Base-by-base conservation (phyloP, 352 stramenopile genomes). In the Pythium brachiatum region DNA sequence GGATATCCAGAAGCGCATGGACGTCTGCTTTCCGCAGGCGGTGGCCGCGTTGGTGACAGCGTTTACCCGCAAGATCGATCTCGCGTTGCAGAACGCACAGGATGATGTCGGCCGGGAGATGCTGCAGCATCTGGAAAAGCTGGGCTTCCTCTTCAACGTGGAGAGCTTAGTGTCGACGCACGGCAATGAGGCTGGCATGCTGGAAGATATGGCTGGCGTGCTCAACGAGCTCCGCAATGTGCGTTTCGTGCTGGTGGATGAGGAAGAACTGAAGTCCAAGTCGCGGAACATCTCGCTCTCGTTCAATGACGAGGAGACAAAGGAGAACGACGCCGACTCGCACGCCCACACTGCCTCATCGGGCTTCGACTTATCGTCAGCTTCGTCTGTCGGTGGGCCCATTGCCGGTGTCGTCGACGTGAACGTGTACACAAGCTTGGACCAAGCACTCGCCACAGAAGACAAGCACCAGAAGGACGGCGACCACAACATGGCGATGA, bases 101-200 rank as follows among this genome's bases (percentile, higher is more conserved):
- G 69, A 73, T 0, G 69, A 78, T 5, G 66, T 86, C 15, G 84
- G 83, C 1, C 64, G 69, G 4, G 68, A 70, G 7, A 91, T 93
- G 81, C 63, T 94, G 23, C 72, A 91, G 54, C 86, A 92, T 39
- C 52, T 94, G 0, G 86, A 86, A 41, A 89, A 90, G 69, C 54
- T 94, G 8, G 86, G 86, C 16, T 94, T 92, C 53, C 64, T 94
- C 0, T 94, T 94, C 55, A 73, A 94, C 44, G 81, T 94, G 9
- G 85, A 94, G 57, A 92, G 83, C 78, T 68, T 94, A 2, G 79
- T 94, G 23, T 94, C 83, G 0, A 95, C 85, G 3, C 85, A 94
- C 44, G 87, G 87, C n/a, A 95, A 94, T 31, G 87, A 95, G 60
- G 83, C 81, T 2, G 87, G 85, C 9, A 95, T 95, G 87, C 70